A percentile compares a stretch with the other conserved stretches of the same genome.
Evolutionary conservation across 179 eudicot genomes (phyloP).

Genomic region (Vitellaria paradoxa): DNA sequence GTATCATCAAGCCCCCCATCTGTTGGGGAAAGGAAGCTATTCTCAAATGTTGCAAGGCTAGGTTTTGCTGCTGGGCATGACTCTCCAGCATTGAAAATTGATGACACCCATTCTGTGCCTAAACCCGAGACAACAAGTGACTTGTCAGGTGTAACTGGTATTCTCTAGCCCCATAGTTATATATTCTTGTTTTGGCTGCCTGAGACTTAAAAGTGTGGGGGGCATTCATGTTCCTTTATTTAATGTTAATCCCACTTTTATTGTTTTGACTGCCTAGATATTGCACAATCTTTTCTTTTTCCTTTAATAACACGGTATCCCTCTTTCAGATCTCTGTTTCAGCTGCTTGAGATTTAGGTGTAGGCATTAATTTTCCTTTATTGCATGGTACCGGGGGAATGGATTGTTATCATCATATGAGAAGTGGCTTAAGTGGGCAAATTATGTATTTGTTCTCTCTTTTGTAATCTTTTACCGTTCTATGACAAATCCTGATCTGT

Average conservation of each 20-base stretch:
- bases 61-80: conserved; percentile 95
- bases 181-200: background rate
- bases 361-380: no score
- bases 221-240: background rate
- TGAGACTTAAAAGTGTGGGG: background rate
- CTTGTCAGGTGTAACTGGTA: conserved; percentile 40
- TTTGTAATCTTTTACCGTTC: background rate
- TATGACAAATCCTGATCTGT: background rate
- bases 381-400: no score
- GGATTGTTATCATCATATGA: background rate
- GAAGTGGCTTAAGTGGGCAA: background rate
- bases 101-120: conserved; percentile 33
- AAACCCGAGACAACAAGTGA: conserved; percentile 35
- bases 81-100: conserved; percentile 67
- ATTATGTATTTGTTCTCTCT: background rate
- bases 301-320: background rate
- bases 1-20: conserved; percentile 64
- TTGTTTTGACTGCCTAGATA: background rate
- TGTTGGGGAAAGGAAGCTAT: conserved; percentile 53
- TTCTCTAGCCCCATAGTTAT: background rate
- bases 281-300: background rate
- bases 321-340: no score
- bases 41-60: conserved; percentile 81
- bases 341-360: no score
- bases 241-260: background rate